These are phyloP conservation scores for Vitellaria paradoxa DNA, from an alignment of 179 eudicot species.

Conservation along the genomic window DNA sequence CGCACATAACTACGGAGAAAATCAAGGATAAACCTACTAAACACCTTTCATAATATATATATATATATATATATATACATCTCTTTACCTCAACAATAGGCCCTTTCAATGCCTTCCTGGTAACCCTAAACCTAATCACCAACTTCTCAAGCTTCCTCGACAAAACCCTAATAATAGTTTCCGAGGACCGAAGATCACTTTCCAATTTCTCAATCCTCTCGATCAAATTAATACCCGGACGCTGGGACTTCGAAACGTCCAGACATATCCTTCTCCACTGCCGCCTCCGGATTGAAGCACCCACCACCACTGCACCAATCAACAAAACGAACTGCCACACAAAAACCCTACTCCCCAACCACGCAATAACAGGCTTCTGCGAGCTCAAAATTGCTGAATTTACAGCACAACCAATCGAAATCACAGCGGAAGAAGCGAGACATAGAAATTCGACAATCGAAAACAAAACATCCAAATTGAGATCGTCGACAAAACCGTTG, in stretches of 20 bases:
- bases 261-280: conserved; percentile 78
- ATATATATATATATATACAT: too few relatives aligned
- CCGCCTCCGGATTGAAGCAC: conserved; percentile 62
- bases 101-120: conserved; percentile 71
- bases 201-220: conserved; percentile 89
- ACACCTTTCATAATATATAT: background rate
- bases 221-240: conserved; percentile 51
- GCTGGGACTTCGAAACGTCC: conserved; percentile 27
- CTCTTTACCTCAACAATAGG: conserved; percentile 86
- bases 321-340: conserved; percentile 47
- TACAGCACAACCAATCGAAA: conserved; percentile 45
- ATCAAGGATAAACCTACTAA: background rate
- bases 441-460: conserved; percentile 50
- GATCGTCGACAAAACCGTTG: background rate
- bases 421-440: conserved; percentile 46
- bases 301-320: conserved; percentile 58
- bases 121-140: conserved; percentile 83
- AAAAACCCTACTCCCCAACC: conserved; percentile 51
- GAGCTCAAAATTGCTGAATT: conserved; percentile 34
- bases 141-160: conserved; percentile 93
- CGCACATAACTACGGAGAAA: background rate
- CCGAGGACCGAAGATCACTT: conserved; percentile 61
- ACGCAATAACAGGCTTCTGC: conserved; percentile 36
- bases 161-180: conserved; percentile 51
- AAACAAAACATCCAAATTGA: conserved; percentile 55